phyloP scores from a whole-genome alignment of 331 rosid genomes.

The Rhamnella rubrinervis region DNA sequence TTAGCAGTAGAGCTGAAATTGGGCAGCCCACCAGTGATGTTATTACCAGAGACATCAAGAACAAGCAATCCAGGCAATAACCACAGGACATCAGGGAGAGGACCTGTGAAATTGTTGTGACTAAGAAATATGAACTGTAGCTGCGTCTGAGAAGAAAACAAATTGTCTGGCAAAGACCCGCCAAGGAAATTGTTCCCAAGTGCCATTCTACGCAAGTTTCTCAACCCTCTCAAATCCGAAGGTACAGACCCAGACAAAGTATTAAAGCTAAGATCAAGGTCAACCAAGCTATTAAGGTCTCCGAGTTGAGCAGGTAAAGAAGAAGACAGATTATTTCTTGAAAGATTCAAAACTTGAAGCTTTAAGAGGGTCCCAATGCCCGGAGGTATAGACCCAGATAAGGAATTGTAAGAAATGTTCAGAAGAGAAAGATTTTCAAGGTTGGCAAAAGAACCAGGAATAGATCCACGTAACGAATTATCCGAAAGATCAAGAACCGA shows the following conservation, averaged over 20 bases:
- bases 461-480: conserved; percentile 53
- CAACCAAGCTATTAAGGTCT: conserved; percentile 60
- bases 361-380: conserved; percentile 55
- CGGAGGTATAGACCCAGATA: conserved; percentile 53
- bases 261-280: conserved; percentile 83
- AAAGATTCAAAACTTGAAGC: conserved; percentile 74
- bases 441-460: conserved; percentile 47
- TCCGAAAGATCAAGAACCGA: conserved; percentile 69
- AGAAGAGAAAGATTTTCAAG: conserved; percentile 65
- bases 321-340: conserved; percentile 53
- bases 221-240: conserved; percentile 46
- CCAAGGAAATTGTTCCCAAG: conserved; percentile 49
- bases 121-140: conserved; percentile 58
- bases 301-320: conserved; percentile 62
- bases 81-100: conserved; percentile 58
- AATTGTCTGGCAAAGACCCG: conserved; percentile 49
- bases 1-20: conserved; percentile 45
- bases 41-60: conserved; percentile 68
- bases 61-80: conserved; percentile 55
- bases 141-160: conserved; percentile 42
- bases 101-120: conserved; percentile 51
- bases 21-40: conserved; percentile 64
- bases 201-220: conserved; percentile 57
- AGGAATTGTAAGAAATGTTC: conserved; percentile 61
- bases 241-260: conserved; percentile 50